Evolutionary conservation across 2,329 filamentous ascomycete genomes (phyloP).

Genomic region (Xylariaceae sp.): DNA sequence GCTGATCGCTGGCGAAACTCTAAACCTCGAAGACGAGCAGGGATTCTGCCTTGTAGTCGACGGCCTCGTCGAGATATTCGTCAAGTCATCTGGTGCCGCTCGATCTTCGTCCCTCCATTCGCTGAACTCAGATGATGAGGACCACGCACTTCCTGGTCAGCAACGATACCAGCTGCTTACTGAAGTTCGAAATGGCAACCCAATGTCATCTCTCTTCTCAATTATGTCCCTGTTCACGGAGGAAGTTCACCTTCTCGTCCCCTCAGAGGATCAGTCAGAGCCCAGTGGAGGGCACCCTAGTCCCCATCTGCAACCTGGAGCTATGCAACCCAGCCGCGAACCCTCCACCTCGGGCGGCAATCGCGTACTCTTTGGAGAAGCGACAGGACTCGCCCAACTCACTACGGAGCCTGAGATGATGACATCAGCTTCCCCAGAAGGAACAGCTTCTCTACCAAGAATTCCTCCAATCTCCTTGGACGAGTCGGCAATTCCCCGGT

Average conservation of each 20-base stretch:
- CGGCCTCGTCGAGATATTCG: constrained; percentile 94
- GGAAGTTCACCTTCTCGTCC: constrained; percentile 74
- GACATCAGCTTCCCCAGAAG: constrained; percentile 26
- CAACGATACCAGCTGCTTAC: constrained; percentile 93
- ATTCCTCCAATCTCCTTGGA: constrained; percentile 77
- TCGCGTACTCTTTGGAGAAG: constrained; percentile 26
- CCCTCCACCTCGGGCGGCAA: constrained; percentile 13
- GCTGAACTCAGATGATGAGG: constrained; percentile 67
- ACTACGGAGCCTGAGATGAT: constrained; percentile 28
- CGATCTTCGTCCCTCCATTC: constrained; percentile 41
- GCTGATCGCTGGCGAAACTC: constrained; percentile 90
- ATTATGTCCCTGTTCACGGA: constrained; percentile 97
- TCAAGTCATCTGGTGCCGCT: constrained; percentile 66
- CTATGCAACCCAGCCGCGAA: constrained; percentile 15
- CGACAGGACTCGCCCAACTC: constrained; percentile 14
- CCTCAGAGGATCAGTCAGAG: constrained; percentile 55
- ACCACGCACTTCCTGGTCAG: constrained; percentile 55
- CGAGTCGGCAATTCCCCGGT: constrained; percentile 29
- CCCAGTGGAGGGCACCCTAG: constrained; percentile 26
- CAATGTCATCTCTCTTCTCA: constrained; percentile 97
- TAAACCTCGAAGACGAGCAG: constrained; percentile 94
- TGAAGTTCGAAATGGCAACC: constrained; percentile 94
- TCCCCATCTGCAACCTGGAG: constrained; percentile 26
- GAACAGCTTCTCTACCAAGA: constrained; percentile 43
- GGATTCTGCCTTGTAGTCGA: constrained; percentile 97